A percentile compares a stretch with the other conserved stretches of the same genome.
Evolutionary conservation across 805 yeast species (phyloP).

Genomic region (Kazachstania taianensis): DNA sequence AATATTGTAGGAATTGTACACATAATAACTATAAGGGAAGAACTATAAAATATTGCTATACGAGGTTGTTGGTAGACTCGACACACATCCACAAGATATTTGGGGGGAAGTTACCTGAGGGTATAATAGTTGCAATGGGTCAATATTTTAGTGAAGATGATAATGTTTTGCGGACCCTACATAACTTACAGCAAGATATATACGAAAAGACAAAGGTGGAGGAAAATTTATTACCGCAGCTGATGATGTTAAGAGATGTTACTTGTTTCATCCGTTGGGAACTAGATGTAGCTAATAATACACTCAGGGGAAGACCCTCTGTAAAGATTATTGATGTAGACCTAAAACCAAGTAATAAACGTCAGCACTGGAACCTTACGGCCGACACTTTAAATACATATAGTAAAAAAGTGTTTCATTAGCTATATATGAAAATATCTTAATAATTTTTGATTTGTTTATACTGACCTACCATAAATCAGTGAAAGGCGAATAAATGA

Average conservation of each 20-base stretch:
- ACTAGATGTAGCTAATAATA: background rate
- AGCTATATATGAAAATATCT: no score
- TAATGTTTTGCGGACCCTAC: constrained; percentile 19
- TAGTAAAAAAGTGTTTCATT: no score
- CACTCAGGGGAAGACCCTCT: constrained; percentile 1
- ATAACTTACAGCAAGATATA: constrained; percentile 16
- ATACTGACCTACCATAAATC: no score
- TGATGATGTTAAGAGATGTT: constrained; percentile 33
- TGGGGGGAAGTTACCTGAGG: constrained; percentile 7
- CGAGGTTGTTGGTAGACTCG: constrained; percentile 9
- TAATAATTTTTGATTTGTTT: no score
- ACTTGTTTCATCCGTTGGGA: constrained; percentile 28
- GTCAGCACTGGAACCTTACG: constrained; percentile 47
- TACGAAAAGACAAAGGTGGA: constrained; percentile 2
- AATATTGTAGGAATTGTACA: constrained; percentile 26
- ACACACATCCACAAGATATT: constrained; percentile 8
- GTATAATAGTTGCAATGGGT: constrained; percentile 10
- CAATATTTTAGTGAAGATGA: constrained; percentile 13
- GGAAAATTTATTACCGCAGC: constrained; percentile 15
- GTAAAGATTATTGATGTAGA: constrained; percentile 41
- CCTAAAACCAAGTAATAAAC: constrained; percentile 38
- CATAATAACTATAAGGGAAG: constrained; percentile 18
- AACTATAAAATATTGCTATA: constrained; percentile 17
- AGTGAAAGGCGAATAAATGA: no score
- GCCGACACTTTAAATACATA: no score